Base-by-base conservation (phyloP, 352 stramenopile genomes). In the Achlya hypogyna region DNA sequence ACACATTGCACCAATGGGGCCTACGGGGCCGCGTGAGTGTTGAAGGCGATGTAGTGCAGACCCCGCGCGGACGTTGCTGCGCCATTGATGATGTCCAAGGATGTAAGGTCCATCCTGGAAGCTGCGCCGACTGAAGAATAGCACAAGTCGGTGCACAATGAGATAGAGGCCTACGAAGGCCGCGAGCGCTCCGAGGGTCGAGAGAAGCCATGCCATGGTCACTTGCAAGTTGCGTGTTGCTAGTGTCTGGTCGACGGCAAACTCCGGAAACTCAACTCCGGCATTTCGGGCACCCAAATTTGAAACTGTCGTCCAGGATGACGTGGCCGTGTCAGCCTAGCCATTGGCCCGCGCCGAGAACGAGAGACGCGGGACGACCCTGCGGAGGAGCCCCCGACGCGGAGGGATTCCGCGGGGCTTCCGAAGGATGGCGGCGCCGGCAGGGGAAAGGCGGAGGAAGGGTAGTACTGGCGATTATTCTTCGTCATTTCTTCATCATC, bases 1-100 rank as follows among this genome's bases (percentile, higher is more conserved):
- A 92, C 62, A 91, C 76, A 32, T 92, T 92, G 71, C 84, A 92
- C 84, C 84, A 91, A 65, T 89, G 77, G 27, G 81, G 79, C 0
- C 80, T 87, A 60, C n/a, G n/a, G n/a, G n/a, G n/a, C n/a, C n/a
- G n/a, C n/a, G n/a, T n/a, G n/a, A n/a, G n/a, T n/a, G 22, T 0
- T 45, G 28, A n/a, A 66, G 20, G 18, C 10, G 2, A 25, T 28
- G 10, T 49, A 1, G 12, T 4, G 65, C 76, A 32, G 52, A 88
- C 80, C 83, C 84, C 0, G 84, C 80, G 25, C 89, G 75, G 53
- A 89, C 89, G 5, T 79, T 83, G 0, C 81, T 81, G 10, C 84
- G 78, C 84, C 84, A 92, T 66, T 92, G 84, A 62, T 92, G 84
- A 49, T 79, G 63, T 3, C 84, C 84, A 29, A 91, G 49, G 25